Evolutionary conservation across 1,284 basidiomycete genomes (phyloP).

Genomic region (Cryptococcus hybrid): DNA sequence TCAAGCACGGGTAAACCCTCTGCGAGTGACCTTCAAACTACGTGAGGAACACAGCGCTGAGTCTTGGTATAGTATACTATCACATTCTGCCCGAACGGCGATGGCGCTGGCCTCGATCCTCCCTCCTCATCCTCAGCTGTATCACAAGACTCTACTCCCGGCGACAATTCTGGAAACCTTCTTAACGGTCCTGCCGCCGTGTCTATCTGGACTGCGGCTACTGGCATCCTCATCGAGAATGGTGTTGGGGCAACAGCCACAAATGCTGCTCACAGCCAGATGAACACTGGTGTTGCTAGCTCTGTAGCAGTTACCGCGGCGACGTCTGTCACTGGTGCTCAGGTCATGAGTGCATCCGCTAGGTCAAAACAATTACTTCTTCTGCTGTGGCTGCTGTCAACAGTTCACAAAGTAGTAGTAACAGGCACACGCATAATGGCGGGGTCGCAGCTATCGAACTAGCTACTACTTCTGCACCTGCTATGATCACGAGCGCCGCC

Average conservation of each 20-base stretch:
- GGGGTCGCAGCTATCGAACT: neutral
- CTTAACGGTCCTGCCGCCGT: neutral
- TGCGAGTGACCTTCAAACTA: neutral
- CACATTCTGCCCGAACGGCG: slow-evolving; percentile 9
- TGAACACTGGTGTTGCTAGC: too few species aligned
- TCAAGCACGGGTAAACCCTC: neutral
- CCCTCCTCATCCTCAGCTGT: neutral
- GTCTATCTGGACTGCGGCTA: neutral
- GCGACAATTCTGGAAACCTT: slow-evolving; percentile 6
- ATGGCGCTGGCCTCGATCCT: slow-evolving; percentile 6
- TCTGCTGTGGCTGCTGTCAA: neutral
- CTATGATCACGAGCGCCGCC: too few species aligned
- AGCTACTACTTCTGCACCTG: neutral
- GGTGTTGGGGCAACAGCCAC: neutral
- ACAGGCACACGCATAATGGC: neutral
- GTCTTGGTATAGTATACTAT: slow-evolving; percentile 6
- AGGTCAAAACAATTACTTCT: too few species aligned
- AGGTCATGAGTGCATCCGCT: too few species aligned
- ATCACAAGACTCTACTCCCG: neutral
- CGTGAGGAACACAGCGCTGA: neutral
- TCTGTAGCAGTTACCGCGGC: too few species aligned
- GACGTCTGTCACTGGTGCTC: too few species aligned
- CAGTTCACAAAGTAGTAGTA: neutral
- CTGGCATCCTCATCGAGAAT: neutral
- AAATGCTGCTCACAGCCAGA: neutral